Base-by-base conservation (phyloP, 139 green algal species). In the Axilococcus clingmanii region DNA sequence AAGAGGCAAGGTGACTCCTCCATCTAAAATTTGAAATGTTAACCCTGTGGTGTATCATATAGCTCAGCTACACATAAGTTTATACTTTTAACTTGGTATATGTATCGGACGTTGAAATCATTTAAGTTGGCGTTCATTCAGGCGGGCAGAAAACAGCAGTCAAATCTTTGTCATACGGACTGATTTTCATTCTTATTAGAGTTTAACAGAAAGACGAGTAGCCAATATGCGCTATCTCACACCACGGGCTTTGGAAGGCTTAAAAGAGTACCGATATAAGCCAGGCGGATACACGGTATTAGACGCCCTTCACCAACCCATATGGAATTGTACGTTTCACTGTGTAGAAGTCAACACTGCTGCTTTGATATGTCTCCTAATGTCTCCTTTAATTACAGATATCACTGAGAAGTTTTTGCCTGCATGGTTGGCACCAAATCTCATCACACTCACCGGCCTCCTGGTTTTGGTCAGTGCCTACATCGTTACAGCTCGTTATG, bases 401-500 rank as follows among this genome's bases (percentile, higher is more conserved):
- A 65, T 65, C 20, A 58, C 55, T 22, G 58, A 57, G 1, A 53
- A 74, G 25, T 48, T 68, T 25, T 56, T 94, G 34, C 87, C 87
- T 0, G 43, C 69, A 17, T 97, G 89, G 89, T 50, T 97, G 45
- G 89, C 89, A 6, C 89, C 89, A 9, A 97, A 97, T 67, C 55
- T 95, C 0, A 95, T 97, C 43, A 97, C 89, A 0, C 66, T 94
- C 7, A 66, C 67, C 9, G 89, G 84, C 23, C 53, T 81, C 4
- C 54, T 81, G 7, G 57, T 44, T 17, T 69, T 93, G 11, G 31
- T 90, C 8, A 19, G 68, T 1, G 60, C 78, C 0, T 91, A 91
- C 45, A 27, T 68, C 1, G 7, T 81, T 0, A 68, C 68, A 16
- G 59, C 71, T 2, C 59, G 42, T 23, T 79, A 85, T 46, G 35